These are phyloP conservation scores for Aspergillus luchuensis DNA, from an alignment of 2,329 filamentous ascomycete genomes.

Conservation along the genomic window DNA sequence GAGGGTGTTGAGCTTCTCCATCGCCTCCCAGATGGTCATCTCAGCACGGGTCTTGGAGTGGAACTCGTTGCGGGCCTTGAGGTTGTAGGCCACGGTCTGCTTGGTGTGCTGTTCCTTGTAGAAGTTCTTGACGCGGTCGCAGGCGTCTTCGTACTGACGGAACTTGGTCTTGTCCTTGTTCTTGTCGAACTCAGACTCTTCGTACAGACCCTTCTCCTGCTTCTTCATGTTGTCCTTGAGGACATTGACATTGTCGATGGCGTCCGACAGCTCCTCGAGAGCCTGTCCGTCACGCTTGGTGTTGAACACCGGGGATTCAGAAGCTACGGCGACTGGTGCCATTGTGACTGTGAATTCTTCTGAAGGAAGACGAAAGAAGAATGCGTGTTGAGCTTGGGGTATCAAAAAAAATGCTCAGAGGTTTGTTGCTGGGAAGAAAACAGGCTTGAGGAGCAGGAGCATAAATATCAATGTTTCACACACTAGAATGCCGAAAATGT, in stretches of 20 bases:
- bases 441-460: background rate
- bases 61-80: slow-evolving; percentile 74
- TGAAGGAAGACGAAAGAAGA: background rate
- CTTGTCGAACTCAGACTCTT: slow-evolving; percentile 67
- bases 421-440: slow-evolving; percentile 5
- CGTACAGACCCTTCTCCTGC: slow-evolving; percentile 44
- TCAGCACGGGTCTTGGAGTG: slow-evolving; percentile 67
- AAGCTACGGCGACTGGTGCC: slow-evolving; percentile 34
- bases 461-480: slow-evolving; percentile 9
- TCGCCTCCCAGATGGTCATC: slow-evolving; percentile 88
- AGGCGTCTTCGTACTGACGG: slow-evolving; percentile 79
- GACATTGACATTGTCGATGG: slow-evolving; percentile 63
- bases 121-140: slow-evolving; percentile 82
- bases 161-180: slow-evolving; percentile 79
- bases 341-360: slow-evolving; percentile 21
- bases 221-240: slow-evolving; percentile 57
- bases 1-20: slow-evolving; percentile 87
- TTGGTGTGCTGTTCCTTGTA: slow-evolving; percentile 72
- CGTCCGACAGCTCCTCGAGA: slow-evolving; percentile 60
- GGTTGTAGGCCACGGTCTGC: slow-evolving; percentile 69
- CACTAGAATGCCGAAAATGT: background rate
- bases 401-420: slow-evolving; percentile 2
- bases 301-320: slow-evolving; percentile 33
- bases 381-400: background rate
- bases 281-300: slow-evolving; percentile 57